Evolutionary conservation across 129 eudicot genomes (phyloP).

Genomic region (Helianthus annuus): DNA sequence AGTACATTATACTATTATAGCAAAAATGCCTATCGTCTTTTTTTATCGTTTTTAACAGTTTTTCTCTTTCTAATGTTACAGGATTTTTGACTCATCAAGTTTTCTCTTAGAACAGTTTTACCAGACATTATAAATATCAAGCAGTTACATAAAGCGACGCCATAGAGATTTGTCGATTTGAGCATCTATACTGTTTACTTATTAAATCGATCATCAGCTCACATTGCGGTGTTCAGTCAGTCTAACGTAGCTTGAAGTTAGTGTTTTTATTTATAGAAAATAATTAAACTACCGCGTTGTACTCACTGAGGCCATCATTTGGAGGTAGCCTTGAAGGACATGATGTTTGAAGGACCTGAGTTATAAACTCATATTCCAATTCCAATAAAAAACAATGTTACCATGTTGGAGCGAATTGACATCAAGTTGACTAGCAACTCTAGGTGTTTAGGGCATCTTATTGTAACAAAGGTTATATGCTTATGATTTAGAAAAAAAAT

Average conservation of each 20-base stretch:
- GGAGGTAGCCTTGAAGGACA: slow-evolving; percentile 11
- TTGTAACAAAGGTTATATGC: slow-evolving; percentile 31
- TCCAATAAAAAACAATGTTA: slow-evolving; percentile 37
- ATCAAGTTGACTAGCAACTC: slow-evolving; percentile 21
- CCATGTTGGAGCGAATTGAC: slow-evolving; percentile 33
- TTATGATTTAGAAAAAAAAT: slow-evolving; percentile 43
- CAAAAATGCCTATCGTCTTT: not conserved
- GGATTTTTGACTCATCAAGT: slow-evolving; percentile 27
- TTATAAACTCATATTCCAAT: slow-evolving; percentile 15
- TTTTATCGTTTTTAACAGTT: not conserved
- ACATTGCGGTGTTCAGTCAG: not conserved
- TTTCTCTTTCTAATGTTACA: slow-evolving; percentile 26
- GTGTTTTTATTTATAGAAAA: not conserved
- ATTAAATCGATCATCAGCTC: slow-evolving; percentile 1
- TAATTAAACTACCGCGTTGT: not conserved
- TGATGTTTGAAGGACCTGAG: slow-evolving; percentile 8
- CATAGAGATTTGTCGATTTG: not conserved
- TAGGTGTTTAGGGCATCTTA: slow-evolving; percentile 28
- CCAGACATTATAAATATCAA: slow-evolving; percentile 5
- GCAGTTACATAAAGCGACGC: slow-evolving; percentile 5
- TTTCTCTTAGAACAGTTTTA: not conserved
- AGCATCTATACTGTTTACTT: not conserved
- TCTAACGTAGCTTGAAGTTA: slow-evolving; percentile 9
- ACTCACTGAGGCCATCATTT: slow-evolving; percentile 6
- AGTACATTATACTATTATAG: slow-evolving; percentile 12